These are phyloP conservation scores for Silene noctiflora DNA, from an alignment of 179 eudicot genomes.

Conservation along the genomic window DNA sequence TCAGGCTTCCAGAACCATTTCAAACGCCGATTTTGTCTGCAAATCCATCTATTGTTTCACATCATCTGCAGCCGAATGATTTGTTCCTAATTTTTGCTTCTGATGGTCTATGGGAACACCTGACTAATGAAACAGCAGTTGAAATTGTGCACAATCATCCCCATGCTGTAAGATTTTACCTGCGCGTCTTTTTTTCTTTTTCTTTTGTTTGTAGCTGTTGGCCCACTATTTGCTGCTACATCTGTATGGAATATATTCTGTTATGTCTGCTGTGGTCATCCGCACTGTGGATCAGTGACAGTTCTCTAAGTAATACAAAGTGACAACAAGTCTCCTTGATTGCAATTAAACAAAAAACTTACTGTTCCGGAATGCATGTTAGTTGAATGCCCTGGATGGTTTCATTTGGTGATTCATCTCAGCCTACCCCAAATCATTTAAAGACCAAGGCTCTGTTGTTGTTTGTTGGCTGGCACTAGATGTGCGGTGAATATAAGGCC, in stretches of 20 bases:
- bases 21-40: constrained; percentile 61
- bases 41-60: constrained; percentile 52
- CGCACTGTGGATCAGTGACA: not conserved
- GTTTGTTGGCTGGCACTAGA: not conserved
- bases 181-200: not conserved
- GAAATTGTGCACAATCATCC: constrained; percentile 71
- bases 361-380: not conserved
- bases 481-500: not conserved
- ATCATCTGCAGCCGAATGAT: constrained; percentile 60
- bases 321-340: too few species aligned
- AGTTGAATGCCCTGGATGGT: too few species aligned
- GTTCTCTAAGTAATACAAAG: too few species aligned
- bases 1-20: constrained; percentile 63
- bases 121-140: constrained; percentile 75
- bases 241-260: not conserved
- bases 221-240: not conserved
- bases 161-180: constrained; percentile 50
- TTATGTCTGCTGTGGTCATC: constrained; percentile 13
- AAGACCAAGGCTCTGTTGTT: too few species aligned
- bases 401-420: too few species aligned
- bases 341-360: not conserved
- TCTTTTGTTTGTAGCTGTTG: not conserved
- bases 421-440: too few species aligned
- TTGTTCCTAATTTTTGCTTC: constrained; percentile 75
- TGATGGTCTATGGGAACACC: constrained; percentile 86